A percentile compares a stretch with the other conserved stretches of the same genome.
phyloP scores from a whole-genome alignment of 805 yeast species.

The Torulaspora gathmanii region DNA sequence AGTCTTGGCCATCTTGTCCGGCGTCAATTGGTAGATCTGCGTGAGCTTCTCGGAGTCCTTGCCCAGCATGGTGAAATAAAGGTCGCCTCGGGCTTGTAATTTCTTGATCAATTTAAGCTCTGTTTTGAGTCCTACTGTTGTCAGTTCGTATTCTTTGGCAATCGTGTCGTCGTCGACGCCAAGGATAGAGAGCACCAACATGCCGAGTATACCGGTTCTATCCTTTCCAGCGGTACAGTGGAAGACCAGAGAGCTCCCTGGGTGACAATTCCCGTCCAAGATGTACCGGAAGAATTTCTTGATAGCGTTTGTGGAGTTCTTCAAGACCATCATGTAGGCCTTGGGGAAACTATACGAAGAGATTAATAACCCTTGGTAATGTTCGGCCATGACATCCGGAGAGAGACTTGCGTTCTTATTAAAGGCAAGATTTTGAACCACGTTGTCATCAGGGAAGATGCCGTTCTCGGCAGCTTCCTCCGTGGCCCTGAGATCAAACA shows the following conservation, averaged over 20 bases:
- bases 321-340: slow-evolving; percentile 58
- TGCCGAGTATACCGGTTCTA: slow-evolving; percentile 70
- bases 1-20: slow-evolving; percentile 51
- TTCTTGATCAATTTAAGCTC: slow-evolving; percentile 29
- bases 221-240: slow-evolving; percentile 89
- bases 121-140: slow-evolving; percentile 57
- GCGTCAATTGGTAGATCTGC: slow-evolving; percentile 22
- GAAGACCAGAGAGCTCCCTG: slow-evolving; percentile 51
- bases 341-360: slow-evolving; percentile 59
- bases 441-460: slow-evolving; percentile 14
- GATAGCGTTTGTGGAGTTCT: slow-evolving; percentile 46
- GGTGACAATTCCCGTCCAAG: slow-evolving; percentile 39
- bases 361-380: slow-evolving; percentile 50
- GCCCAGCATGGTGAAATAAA: slow-evolving; percentile 33
- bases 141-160: slow-evolving; percentile 72
- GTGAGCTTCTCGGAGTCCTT: slow-evolving; percentile 32
- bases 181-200: slow-evolving; percentile 56
- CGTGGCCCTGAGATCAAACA: slow-evolving; percentile 65
- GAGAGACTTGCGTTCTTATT: slow-evolving; percentile 51
- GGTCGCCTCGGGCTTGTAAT: slow-evolving; percentile 37
- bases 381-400: slow-evolving; percentile 57
- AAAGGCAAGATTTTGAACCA: slow-evolving; percentile 54
- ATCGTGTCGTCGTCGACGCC: slow-evolving; percentile 65
- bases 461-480: slow-evolving; percentile 46
- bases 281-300: slow-evolving; percentile 50